Evolutionary conservation across 2,329 filamentous ascomycete species (phyloP).

Genomic region (Rutstroemia sp.): DNA sequence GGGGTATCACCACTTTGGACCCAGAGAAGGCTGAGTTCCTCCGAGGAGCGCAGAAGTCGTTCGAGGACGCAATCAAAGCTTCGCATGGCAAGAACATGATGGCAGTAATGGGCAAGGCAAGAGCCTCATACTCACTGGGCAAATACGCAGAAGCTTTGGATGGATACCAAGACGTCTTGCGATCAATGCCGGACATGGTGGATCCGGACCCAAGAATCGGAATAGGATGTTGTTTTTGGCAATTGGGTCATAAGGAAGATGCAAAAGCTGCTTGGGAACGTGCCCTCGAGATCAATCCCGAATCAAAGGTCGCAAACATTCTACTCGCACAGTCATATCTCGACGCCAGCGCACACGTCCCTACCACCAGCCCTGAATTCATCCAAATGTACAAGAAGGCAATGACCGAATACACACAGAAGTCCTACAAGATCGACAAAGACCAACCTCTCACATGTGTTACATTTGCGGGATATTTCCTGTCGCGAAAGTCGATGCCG

Average conservation of each 20-base stretch:
- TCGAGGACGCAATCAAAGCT: conserved; percentile 84
- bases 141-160: conserved; percentile 79
- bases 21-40: conserved; percentile 71
- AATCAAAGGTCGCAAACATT: conserved; percentile 85
- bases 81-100: conserved; percentile 86
- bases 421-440: conserved; percentile 89
- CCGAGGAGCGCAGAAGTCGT: conserved; percentile 81
- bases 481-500: conserved; percentile 70
- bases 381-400: conserved; percentile 80
- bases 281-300: conserved; percentile 68
- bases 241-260: conserved; percentile 88
- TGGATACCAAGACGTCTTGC: conserved; percentile 78
- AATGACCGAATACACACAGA: conserved; percentile 91
- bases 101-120: conserved; percentile 82
- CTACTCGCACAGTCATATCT: conserved; percentile 87
- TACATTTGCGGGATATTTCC: conserved; percentile 84
- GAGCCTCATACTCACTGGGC: conserved; percentile 77
- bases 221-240: conserved; percentile 96
- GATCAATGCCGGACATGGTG: conserved; percentile 76
- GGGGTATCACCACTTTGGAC: conserved; percentile 55
- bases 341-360: conserved; percentile 74
- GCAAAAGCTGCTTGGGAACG: conserved; percentile 88
- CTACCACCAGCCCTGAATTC: conserved; percentile 80
- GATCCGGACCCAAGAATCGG: conserved; percentile 95
- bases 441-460: conserved; percentile 83